Conservation (phyloP, 768 basidiomycete genomes). For the Tephrocybe sp. region DNA sequence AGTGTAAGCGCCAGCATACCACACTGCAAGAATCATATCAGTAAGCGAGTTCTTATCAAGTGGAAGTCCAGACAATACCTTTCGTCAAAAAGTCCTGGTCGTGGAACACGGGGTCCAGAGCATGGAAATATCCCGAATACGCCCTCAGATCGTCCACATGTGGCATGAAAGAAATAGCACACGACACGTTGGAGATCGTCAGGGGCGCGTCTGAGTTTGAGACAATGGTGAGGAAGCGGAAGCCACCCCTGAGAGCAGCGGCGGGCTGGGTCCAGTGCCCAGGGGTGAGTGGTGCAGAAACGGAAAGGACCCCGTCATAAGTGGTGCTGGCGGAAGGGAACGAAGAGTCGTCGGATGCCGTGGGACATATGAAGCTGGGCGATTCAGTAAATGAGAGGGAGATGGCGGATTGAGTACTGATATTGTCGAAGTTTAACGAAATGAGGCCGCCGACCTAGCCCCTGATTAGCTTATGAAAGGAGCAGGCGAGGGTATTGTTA, state of each 20-base stretch:
- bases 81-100: slow-evolving; percentile 54
- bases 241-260: slow-evolving; percentile 47
- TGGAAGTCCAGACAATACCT: slow-evolving; percentile 21
- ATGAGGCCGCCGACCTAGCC: slow-evolving; percentile 56
- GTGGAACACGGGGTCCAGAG: slow-evolving; percentile 41
- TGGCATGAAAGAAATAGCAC: slow-evolving; percentile 54
- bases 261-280: slow-evolving; percentile 53
- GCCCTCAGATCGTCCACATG: slow-evolving; percentile 47
- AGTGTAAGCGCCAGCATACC: slow-evolving; percentile 64
- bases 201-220: slow-evolving; percentile 32
- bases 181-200: slow-evolving; percentile 48
- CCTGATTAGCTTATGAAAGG: no score
- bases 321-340: slow-evolving; percentile 44
- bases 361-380: slow-evolving; percentile 51
- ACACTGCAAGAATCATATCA: slow-evolving; percentile 31
- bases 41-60: neutral
- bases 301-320: slow-evolving; percentile 41
- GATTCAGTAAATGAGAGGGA: slow-evolving; percentile 62
- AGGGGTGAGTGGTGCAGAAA: slow-evolving; percentile 33
- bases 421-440: slow-evolving; percentile 42
- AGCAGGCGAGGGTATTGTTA: neutral
- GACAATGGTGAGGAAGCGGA: slow-evolving; percentile 51
- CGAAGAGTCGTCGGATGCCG: slow-evolving; percentile 53
- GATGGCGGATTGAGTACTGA: slow-evolving; percentile 33
- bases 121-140: slow-evolving; percentile 55